A percentile compares a stretch with the other conserved stretches of the same genome.
Conservation (phyloP, 2,329 filamentous ascomycete genomes). For the Fusarium nygamai region DNA sequence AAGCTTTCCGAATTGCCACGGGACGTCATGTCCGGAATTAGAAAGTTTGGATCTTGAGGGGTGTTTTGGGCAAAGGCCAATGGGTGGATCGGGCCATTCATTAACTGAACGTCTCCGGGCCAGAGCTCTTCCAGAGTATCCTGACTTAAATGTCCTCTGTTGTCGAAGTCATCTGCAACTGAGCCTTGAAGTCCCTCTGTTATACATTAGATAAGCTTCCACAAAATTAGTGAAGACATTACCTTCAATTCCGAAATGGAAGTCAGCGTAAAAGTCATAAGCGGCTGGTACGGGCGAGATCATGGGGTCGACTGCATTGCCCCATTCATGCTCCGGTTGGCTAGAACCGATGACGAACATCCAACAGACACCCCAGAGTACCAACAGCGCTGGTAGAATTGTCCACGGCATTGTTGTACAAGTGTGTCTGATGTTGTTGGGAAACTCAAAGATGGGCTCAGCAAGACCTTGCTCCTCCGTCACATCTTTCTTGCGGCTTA, state of each 20-base stretch:
- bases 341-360: background rate
- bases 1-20: accelerated
- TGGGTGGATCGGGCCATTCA: background rate
- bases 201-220: background rate
- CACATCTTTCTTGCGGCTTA: accelerated
- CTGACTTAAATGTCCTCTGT: accelerated
- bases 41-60: background rate
- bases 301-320: accelerated
- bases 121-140: accelerated
- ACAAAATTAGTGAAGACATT: accelerated
- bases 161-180: background rate
- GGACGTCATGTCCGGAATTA: accelerated
- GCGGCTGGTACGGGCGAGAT: background rate
- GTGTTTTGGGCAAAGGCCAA: accelerated
- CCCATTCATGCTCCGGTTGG: background rate
- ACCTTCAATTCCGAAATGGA: background rate
- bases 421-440: background rate
- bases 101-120: accelerated
- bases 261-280: background rate
- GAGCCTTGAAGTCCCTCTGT: background rate
- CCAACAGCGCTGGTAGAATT: background rate
- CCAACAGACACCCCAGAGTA: background rate
- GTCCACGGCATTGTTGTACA: background rate
- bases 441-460: background rate
- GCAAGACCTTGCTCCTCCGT: background rate